Conservation (phyloP, 106 monocot genomes). For the Dioscorea zingiberensis region DNA sequence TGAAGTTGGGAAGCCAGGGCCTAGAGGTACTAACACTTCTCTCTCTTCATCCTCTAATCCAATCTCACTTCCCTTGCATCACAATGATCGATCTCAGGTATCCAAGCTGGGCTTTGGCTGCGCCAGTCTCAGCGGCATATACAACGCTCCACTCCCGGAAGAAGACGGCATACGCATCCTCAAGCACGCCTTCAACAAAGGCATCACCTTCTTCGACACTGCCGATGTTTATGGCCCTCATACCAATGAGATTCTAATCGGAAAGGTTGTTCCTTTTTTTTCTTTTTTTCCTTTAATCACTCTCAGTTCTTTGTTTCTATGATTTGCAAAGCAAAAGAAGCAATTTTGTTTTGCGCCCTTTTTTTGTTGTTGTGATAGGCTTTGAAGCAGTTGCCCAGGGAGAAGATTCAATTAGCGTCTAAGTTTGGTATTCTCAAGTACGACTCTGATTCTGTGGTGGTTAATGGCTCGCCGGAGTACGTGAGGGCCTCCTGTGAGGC, state of each 20-base stretch:
- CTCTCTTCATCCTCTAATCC: not conserved
- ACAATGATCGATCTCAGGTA: conserved; percentile 23
- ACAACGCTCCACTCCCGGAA: conserved; percentile 46
- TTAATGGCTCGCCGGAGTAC: conserved; percentile 43
- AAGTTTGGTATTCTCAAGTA: conserved; percentile 31
- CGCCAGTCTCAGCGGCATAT: conserved; percentile 54
- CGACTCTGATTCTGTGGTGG: conserved; percentile 1
- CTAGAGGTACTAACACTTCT: conserved; percentile 28
- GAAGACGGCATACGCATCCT: conserved; percentile 47
- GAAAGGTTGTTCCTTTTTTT: conserved; percentile 21
- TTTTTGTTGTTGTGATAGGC: conserved; percentile 15
- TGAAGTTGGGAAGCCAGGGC: conserved; percentile 30
- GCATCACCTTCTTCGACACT: conserved; percentile 84
- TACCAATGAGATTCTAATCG: conserved; percentile 34
- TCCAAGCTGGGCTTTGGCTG: conserved; percentile 75
- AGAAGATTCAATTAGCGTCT: conserved; percentile 42
- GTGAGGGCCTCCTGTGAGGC: conserved; percentile 56
- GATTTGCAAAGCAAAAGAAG: not conserved
- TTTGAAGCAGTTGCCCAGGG: conserved; percentile 39
- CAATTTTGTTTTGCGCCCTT: not conserved
- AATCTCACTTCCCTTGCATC: too few relatives aligned
- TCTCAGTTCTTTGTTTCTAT: not conserved
- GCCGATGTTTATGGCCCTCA: conserved; percentile 53
- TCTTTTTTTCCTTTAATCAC: not conserved
- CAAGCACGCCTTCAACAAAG: conserved; percentile 48